Conservation (phyloP, 352 stramenopile genomes). For the Bremia lactucae region DNA sequence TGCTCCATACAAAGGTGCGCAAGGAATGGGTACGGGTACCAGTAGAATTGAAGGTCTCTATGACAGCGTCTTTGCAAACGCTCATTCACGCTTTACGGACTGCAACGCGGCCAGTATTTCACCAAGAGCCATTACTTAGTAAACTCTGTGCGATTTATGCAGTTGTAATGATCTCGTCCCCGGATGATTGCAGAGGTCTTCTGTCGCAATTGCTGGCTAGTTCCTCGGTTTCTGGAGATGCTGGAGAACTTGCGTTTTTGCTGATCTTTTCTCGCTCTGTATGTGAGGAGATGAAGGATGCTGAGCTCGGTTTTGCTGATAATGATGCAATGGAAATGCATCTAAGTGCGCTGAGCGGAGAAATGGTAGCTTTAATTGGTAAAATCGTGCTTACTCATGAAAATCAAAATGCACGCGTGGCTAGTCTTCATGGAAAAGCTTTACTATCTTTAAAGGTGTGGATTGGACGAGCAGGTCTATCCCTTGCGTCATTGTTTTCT, state of each 20-base stretch:
- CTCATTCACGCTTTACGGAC: slow-evolving; percentile 26
- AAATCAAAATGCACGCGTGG: slow-evolving; percentile 17
- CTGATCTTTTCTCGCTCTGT: slow-evolving; percentile 46
- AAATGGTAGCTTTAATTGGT: slow-evolving; percentile 35
- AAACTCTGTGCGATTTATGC: slow-evolving; percentile 56
- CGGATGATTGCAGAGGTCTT: slow-evolving; percentile 35
- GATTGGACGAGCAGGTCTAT: slow-evolving; percentile 46
- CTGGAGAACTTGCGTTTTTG: slow-evolving; percentile 33
- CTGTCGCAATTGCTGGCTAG: slow-evolving; percentile 24
- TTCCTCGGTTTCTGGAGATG: slow-evolving; percentile 16
- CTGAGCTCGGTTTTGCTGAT: slow-evolving; percentile 40
- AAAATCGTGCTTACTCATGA: slow-evolving; percentile 32
- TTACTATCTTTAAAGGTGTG: slow-evolving; percentile 47
- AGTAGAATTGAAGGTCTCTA: slow-evolving; percentile 20
- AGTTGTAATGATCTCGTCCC: slow-evolving; percentile 39
- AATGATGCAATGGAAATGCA: slow-evolving; percentile 61
- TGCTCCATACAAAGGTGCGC: slow-evolving; percentile 61
- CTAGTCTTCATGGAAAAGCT: slow-evolving; percentile 38
- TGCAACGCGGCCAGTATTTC: slow-evolving; percentile 16
- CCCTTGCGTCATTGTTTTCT: slow-evolving; percentile 33
- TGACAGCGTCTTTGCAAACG: slow-evolving; percentile 26
- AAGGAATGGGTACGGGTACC: slow-evolving; percentile 50
- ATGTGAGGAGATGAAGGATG: slow-evolving; percentile 58
- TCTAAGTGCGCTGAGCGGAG: slow-evolving; percentile 29
- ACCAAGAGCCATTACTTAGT: slow-evolving; percentile 30